phyloP scores from a whole-genome alignment of 2,329 filamentous ascomycete species.

The Alternaria alternata region DNA sequence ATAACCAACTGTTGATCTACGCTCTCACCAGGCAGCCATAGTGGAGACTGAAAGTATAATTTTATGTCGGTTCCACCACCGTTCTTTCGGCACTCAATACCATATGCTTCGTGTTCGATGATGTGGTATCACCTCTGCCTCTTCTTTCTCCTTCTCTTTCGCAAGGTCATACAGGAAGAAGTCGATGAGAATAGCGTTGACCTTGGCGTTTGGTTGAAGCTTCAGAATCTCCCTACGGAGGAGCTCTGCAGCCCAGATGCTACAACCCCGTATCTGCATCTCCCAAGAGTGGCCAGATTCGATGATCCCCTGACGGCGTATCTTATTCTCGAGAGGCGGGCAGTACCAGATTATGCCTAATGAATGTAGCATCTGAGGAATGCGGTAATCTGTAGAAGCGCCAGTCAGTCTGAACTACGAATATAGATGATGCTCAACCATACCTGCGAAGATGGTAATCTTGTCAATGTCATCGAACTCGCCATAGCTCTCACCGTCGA shows the following conservation, averaged over 20 bases:
- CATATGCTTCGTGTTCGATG: constrained; percentile 93
- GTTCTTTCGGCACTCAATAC: constrained; percentile 69
- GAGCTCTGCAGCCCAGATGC: constrained; percentile 95
- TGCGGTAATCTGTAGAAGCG: constrained; percentile 76
- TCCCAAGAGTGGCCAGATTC: constrained; percentile 80
- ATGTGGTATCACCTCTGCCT: constrained; percentile 68
- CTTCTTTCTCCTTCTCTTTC: constrained; percentile 75
- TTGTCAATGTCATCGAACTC: constrained; percentile 89
- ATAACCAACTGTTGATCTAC: neutral
- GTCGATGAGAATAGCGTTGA: constrained; percentile 93
- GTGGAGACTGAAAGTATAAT: neutral
- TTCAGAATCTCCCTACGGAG: constrained; percentile 81
- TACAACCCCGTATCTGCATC: constrained; percentile 87
- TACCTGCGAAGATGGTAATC: constrained; percentile 93
- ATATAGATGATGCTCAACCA: neutral
- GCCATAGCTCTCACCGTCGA: constrained; percentile 81
- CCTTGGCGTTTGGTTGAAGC: constrained; percentile 71
- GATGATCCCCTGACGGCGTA: constrained; percentile 71
- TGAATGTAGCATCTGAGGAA: constrained; percentile 89
- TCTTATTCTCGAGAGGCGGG: constrained; percentile 75
- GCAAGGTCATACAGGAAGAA: constrained; percentile 97
- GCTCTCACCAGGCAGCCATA: neutral
- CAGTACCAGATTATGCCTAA: constrained; percentile 86
- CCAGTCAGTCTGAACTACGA: neutral
- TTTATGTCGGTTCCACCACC: neutral